Evolutionary conservation across 2,329 filamentous ascomycete species (phyloP).

Genomic region (Cordyceps cateniannulata): DNA sequence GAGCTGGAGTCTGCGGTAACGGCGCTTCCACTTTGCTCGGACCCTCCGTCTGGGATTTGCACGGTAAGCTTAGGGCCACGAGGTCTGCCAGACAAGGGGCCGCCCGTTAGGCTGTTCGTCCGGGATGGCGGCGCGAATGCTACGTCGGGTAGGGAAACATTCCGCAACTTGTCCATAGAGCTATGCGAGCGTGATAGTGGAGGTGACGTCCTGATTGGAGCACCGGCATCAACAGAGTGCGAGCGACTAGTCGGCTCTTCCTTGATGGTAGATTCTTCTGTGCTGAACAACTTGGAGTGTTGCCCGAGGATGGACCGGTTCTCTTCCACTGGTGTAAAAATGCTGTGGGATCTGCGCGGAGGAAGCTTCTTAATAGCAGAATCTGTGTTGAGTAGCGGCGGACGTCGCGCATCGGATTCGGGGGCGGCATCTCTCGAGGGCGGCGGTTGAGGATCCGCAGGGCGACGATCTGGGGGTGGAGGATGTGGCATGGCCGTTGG

Average conservation of each 20-base stretch:
- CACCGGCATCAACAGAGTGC: constrained; percentile 59
- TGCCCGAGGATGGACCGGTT: constrained; percentile 81
- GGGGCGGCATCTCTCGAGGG: constrained; percentile 43
- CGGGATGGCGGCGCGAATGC: constrained; percentile 65
- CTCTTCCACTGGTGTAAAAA: constrained; percentile 96
- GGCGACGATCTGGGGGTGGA: constrained; percentile 30
- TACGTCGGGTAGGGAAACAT: constrained; percentile 58
- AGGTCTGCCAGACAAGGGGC: constrained; percentile 54
- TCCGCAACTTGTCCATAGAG: constrained; percentile 39
- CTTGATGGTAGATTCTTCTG: constrained; percentile 40
- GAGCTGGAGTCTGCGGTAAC: constrained; percentile 67
- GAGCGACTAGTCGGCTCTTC: constrained; percentile 41
- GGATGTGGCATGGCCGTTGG: constrained; percentile 15
- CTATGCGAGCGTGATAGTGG: constrained; percentile 43
- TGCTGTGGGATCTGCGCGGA: constrained; percentile 79
- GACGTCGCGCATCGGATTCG: constrained; percentile 42
- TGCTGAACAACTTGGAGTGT: constrained; percentile 64
- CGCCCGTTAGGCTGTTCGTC: constrained; percentile 66
- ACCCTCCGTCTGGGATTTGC: constrained; percentile 88
- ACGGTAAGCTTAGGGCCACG: constrained; percentile 77
- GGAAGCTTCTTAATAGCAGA: constrained; percentile 55
- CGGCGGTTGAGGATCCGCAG: constrained; percentile 45
- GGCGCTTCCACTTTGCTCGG: constrained; percentile 65
- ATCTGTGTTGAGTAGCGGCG: constrained; percentile 44
- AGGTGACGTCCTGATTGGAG: constrained; percentile 47